Conservation (phyloP, 129 eudicot genomes). For the Ambrosia artemisiifolia region DNA sequence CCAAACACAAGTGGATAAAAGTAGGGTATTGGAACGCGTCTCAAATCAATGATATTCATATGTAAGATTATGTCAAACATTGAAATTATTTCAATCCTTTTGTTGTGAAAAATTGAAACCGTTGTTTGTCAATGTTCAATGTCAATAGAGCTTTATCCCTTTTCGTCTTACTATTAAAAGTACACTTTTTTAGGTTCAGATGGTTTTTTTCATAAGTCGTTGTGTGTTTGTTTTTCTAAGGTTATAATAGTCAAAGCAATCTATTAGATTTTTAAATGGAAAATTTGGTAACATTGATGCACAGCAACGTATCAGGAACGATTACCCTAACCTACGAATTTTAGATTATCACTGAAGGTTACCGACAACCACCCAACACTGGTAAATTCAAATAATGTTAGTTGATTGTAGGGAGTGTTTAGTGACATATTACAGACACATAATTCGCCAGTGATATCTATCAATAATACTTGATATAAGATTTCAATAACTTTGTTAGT, state of each 20-base stretch:
- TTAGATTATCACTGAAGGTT: too few relatives aligned
- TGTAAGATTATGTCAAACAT: not conserved
- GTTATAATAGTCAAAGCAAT: not conserved
- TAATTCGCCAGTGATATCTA: too few relatives aligned
- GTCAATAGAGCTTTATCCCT: not conserved
- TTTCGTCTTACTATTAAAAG: not conserved
- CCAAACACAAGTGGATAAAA: conserved; percentile 25
- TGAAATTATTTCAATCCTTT: not conserved
- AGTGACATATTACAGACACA: too few relatives aligned
- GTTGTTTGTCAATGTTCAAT: not conserved
- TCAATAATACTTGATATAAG: too few relatives aligned
- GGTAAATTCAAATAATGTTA: too few relatives aligned
- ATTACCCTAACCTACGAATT: too few relatives aligned
- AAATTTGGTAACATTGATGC: too few relatives aligned
- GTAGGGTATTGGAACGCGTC: conserved; percentile 6
- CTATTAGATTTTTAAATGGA: too few relatives aligned
- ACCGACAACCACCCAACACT: too few relatives aligned
- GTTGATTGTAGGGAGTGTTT: too few relatives aligned
- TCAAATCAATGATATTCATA: not conserved
- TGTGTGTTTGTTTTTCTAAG: not conserved
- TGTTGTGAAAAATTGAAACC: conserved; percentile 25
- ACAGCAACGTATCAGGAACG: too few relatives aligned
- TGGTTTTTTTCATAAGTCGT: not conserved
- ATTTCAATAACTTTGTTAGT: too few relatives aligned
- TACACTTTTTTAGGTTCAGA: not conserved